A percentile compares a stretch with the other conserved stretches of the same genome.
Conservation (phyloP, 441 rosid genomes). For the Adansonia gregorii region DNA sequence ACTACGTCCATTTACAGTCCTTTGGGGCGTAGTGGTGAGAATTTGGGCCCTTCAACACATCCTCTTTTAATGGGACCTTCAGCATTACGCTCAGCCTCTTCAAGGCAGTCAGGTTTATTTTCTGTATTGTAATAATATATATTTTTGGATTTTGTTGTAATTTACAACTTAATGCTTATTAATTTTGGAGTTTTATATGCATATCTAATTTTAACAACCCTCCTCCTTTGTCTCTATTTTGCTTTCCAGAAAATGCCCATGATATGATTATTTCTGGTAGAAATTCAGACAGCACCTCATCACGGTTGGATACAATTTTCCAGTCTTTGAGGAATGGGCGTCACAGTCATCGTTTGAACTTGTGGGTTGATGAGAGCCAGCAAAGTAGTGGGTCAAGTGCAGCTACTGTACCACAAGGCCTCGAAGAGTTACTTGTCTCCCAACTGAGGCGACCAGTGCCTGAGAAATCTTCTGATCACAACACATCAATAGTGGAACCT, state of each 20-base stretch:
- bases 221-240: constrained; percentile 17
- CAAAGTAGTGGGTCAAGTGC: constrained; percentile 79
- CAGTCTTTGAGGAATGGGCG: constrained; percentile 94
- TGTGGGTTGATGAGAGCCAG: constrained; percentile 94
- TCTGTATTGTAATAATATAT: neutral
- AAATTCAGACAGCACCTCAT: constrained; percentile 54
- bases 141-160: neutral
- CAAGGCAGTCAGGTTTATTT: constrained; percentile 65
- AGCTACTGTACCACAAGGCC: constrained; percentile 79
- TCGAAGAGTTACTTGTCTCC: constrained; percentile 93
- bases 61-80: constrained; percentile 87
- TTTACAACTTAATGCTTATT: constrained; percentile 11
- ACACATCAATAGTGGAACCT: constrained; percentile 50
- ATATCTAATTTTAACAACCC: constrained; percentile 21
- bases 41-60: constrained; percentile 73
- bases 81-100: constrained; percentile 45
- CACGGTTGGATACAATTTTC: constrained; percentile 81
- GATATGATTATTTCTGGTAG: constrained; percentile 61
- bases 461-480: constrained; percentile 68
- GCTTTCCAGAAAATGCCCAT: constrained; percentile 52
- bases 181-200: constrained; percentile 19
- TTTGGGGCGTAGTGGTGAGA: constrained; percentile 80
- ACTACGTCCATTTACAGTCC: constrained; percentile 96
- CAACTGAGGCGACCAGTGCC: constrained; percentile 77
- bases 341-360: constrained; percentile 86